Evolutionary conservation across 306 rosid genomes (phyloP).

Genomic region (Trifolium fragiferum): DNA sequence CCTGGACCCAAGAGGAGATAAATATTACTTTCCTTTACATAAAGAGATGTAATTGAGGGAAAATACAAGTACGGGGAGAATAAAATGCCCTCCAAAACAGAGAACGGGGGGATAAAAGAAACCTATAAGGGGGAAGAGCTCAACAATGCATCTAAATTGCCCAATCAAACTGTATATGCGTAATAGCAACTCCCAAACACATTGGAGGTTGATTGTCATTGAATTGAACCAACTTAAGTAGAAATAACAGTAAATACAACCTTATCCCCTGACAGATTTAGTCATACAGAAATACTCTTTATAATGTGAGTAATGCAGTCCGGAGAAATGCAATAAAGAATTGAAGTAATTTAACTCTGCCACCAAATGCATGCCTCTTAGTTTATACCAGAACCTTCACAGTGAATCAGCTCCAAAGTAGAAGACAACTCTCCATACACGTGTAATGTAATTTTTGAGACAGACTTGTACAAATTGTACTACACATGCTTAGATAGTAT

Average conservation of each 20-base stretch:
- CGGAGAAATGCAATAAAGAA: conserved; percentile 14
- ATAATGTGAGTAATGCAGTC: conserved; percentile 1
- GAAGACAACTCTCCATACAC: no score
- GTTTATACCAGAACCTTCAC: no score
- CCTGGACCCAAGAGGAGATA: conserved; percentile 60
- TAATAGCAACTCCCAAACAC: neutral
- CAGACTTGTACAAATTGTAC: neutral
- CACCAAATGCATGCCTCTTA: no score
- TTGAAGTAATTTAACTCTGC: no score
- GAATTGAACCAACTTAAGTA: neutral
- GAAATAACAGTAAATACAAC: conserved; percentile 6
- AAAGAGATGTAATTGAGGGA: conserved; percentile 29
- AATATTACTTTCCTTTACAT: conserved; percentile 22
- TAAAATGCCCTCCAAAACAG: conserved; percentile 7
- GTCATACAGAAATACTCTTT: conserved; percentile 1
- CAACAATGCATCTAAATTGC: neutral
- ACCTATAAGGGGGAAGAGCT: neutral
- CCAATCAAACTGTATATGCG: neutral
- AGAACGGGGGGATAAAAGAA: neutral
- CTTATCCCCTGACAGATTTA: conserved; percentile 12
- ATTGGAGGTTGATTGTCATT: no score
- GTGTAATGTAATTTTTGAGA: neutral
- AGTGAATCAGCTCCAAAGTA: no score
- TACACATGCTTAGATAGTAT: neutral
- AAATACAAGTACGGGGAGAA: conserved; percentile 23